A percentile compares a stretch with the other conserved stretches of the same genome.
Conservation (phyloP, 441 rosid genomes). For the Pelargonium myrrhifolium region DNA sequence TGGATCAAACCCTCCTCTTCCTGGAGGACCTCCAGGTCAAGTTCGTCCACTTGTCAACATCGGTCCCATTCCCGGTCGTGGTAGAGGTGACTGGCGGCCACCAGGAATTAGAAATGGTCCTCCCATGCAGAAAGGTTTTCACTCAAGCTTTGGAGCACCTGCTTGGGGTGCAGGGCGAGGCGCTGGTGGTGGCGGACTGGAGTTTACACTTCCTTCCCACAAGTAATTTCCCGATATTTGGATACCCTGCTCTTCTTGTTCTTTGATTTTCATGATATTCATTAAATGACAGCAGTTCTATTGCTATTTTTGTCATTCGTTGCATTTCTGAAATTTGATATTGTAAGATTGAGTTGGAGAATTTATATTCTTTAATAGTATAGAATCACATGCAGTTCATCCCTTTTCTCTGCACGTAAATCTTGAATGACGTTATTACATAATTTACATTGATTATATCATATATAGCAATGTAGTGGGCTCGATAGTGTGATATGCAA, state of each 20-base stretch:
- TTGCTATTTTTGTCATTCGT: neutral
- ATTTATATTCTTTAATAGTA: neutral
- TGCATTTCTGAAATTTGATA: neutral
- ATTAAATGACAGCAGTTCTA: neutral
- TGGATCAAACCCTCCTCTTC: slow-evolving; percentile 44
- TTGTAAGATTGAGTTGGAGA: neutral
- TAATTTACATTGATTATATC: too few relatives aligned
- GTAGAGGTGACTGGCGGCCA: slow-evolving; percentile 96
- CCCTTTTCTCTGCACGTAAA: neutral
- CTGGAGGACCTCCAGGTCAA: slow-evolving; percentile 61
- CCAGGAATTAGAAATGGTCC: slow-evolving; percentile 57
- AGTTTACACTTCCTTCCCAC: slow-evolving; percentile 96
- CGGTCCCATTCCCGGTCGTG: slow-evolving; percentile 68
- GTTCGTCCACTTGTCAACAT: slow-evolving; percentile 61
- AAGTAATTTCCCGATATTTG: slow-evolving; percentile 47
- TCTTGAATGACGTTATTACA: neutral
- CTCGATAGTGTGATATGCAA: too few relatives aligned
- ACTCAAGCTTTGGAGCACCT: slow-evolving; percentile 55
- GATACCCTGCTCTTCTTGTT: slow-evolving; percentile 1
- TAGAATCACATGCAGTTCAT: neutral
- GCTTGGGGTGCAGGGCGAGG: slow-evolving; percentile 76
- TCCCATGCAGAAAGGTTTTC: slow-evolving; percentile 63
- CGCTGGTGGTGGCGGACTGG: slow-evolving; percentile 62
- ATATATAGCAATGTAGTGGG: too few relatives aligned
- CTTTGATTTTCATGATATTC: neutral